Evolutionary conservation across 2,329 filamentous ascomycete genomes (phyloP), one percentile per base, ranked within the genome.

Genomic region (Cercospora brassicicola): DNA sequence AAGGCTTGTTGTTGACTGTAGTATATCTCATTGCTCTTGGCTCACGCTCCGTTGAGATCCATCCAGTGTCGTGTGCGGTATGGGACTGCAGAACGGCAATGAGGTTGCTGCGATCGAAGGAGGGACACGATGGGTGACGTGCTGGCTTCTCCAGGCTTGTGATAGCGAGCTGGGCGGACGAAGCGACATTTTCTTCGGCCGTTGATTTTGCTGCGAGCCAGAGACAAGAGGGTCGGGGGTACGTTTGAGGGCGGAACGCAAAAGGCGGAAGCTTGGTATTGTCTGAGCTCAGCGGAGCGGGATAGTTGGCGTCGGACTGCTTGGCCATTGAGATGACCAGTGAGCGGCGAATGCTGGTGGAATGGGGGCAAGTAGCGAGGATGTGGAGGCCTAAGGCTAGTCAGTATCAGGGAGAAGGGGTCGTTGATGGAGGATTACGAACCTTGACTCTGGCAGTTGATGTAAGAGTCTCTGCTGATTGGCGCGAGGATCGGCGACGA

Each of bases 201-300:
- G 15, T 42, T 2, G 3, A n/a, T 0, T n/a, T 8, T 1, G 36
- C 36, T n/a, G 36, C 2, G 0, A 0, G 6, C 15, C 0, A 2
- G 36, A 42, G 36, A 39, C 2, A 42, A n/a, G 15, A 15, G 2
- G 0, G 6, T n/a, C 36, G 36, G 1, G 36, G 15, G 36, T 42
- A 2, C 2, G 7, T 0, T 3, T n/a, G 15, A 42, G 15, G 15
- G 6, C 15, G 15, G 36, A 0, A 42, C 4, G 36, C 8, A 42
- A 2, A 8, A n/a, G 36, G 15, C 15, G 36, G 36, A 15, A 2
- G 15, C 6, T 42, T 42, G 15, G 3, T 42, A 6, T 42, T 42
- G 36, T n/a, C 15, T n/a, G 36, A 42, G 36, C 36, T n/a, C 36
- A 42, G 6, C 36, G 36, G 6, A 42, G 36, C 15, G 36, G 15